Evolutionary conservation across 495 filamentous ascomycete genomes (phyloP).

Genomic region (Penicillium subrubescens): DNA sequence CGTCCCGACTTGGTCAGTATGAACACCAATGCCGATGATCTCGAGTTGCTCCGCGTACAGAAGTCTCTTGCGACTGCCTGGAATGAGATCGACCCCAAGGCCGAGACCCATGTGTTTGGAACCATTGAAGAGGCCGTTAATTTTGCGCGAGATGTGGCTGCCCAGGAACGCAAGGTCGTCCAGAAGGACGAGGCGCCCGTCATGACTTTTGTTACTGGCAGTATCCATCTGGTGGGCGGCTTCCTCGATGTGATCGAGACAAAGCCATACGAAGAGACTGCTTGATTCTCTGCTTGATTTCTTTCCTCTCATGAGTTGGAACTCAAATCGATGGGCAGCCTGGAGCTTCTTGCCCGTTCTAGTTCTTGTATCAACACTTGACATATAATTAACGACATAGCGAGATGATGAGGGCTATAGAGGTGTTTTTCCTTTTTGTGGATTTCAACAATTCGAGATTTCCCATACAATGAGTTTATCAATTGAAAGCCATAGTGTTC

Average conservation of each 20-base stretch:
- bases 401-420: constrained; percentile 17
- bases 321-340: constrained; percentile 12
- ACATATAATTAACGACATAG: constrained; percentile 20
- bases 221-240: constrained; percentile 85
- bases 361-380: constrained; percentile 37
- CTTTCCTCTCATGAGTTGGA: neutral
- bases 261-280: constrained; percentile 33
- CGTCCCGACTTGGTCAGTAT: constrained; percentile 76
- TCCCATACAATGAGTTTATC: constrained; percentile 11
- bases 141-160: constrained; percentile 58
- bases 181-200: constrained; percentile 42
- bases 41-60: constrained; percentile 73
- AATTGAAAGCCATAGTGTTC: neutral
- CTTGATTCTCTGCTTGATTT: constrained; percentile 13
- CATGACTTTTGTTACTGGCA: constrained; percentile 73
- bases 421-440: constrained; percentile 23
- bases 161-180: constrained; percentile 31
- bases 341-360: constrained; percentile 18
- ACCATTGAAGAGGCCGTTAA: constrained; percentile 88
- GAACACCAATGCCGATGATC: constrained; percentile 66
- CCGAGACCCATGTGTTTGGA: constrained; percentile 64
- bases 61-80: constrained; percentile 72
- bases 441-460: constrained; percentile 35
- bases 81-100: constrained; percentile 61
- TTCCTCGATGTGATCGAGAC: constrained; percentile 75